phyloP scores from a whole-genome alignment of 2,329 filamentous ascomycete genomes.

The Colletotrichum costaricense region DNA sequence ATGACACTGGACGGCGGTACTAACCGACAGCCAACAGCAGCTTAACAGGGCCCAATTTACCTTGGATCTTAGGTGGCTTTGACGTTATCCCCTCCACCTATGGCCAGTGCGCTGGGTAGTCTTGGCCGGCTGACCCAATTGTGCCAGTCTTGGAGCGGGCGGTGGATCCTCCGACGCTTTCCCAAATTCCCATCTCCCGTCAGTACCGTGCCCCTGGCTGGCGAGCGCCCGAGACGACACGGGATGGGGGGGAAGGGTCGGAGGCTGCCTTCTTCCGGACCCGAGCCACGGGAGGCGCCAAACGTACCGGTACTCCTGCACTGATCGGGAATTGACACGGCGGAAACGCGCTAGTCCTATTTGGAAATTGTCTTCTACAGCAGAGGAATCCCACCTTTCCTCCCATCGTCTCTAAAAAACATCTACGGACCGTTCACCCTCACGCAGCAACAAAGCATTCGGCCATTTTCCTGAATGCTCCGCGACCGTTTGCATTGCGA shows the following conservation, averaged over 20 bases:
- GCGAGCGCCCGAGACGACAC: background rate
- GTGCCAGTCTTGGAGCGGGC: conserved; percentile 10
- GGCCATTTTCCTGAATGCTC: background rate
- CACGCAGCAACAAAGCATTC: conserved; percentile 19
- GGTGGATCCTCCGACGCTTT: background rate
- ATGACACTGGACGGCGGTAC: conserved; percentile 31
- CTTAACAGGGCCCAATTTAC: conserved; percentile 13
- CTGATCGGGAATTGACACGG: conserved; percentile 26
- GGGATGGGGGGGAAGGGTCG: background rate
- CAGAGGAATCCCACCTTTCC: conserved; percentile 36
- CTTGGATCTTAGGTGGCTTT: conserved; percentile 23
- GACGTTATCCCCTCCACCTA: conserved; percentile 30
- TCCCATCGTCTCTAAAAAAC: conserved; percentile 34
- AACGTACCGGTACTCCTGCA: background rate
- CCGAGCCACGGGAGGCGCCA: background rate
- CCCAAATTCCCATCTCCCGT: background rate
- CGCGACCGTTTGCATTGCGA: background rate
- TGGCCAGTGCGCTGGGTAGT: conserved; percentile 27
- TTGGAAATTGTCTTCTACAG: conserved; percentile 31
- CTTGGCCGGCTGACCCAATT: conserved; percentile 14
- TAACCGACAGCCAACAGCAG: conserved; percentile 13
- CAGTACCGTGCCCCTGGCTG: background rate
- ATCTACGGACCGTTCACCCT: conserved; percentile 23
- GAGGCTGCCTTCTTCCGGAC: conserved; percentile 3
- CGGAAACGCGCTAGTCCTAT: conserved; percentile 32